Evolutionary conservation across 768 basidiomycete genomes (phyloP).

Genomic region (Leccinum ochraceum): DNA sequence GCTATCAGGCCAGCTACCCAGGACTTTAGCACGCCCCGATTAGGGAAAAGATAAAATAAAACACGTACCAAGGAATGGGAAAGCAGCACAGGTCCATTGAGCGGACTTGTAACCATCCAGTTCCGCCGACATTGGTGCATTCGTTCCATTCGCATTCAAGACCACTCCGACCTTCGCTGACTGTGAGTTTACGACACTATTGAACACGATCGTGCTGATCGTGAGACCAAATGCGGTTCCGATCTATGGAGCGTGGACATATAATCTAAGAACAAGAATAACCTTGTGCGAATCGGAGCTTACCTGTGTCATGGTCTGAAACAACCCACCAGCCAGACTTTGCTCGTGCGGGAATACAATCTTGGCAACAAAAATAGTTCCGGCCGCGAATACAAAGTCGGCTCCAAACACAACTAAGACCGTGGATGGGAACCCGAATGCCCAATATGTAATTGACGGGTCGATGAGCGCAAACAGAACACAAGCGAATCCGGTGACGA

Average conservation of each 20-base stretch:
- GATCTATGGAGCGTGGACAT: slow-evolving; percentile 39
- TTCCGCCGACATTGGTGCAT: slow-evolving; percentile 38
- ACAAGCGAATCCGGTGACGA: slow-evolving; percentile 56
- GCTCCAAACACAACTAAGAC: slow-evolving; percentile 68
- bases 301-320: slow-evolving; percentile 79
- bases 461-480: slow-evolving; percentile 70
- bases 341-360: slow-evolving; percentile 69
- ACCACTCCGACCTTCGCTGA: slow-evolving; percentile 35
- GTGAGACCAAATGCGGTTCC: slow-evolving; percentile 72
- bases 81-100: slow-evolving; percentile 64
- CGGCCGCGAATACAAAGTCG: slow-evolving; percentile 74
- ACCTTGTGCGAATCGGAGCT: slow-evolving; percentile 8
- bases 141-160: slow-evolving; percentile 27
- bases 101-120: slow-evolving; percentile 61
- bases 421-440: slow-evolving; percentile 70
- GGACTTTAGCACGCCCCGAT: neutral
- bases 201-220: slow-evolving; percentile 70
- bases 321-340: slow-evolving; percentile 71
- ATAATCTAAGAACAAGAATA: neutral
- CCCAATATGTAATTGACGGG: slow-evolving; percentile 65
- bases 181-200: slow-evolving; percentile 44
- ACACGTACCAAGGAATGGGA: slow-evolving; percentile 54
- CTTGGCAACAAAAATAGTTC: slow-evolving; percentile 75
- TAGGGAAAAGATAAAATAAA: neutral
- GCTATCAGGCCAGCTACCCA: slow-evolving; percentile 34